Percentiles rank a stretch among this genome's conserved stretches.
Conservation (phyloP, 2,329 filamentous ascomycete genomes). For the Ramularia endophylla region DNA sequence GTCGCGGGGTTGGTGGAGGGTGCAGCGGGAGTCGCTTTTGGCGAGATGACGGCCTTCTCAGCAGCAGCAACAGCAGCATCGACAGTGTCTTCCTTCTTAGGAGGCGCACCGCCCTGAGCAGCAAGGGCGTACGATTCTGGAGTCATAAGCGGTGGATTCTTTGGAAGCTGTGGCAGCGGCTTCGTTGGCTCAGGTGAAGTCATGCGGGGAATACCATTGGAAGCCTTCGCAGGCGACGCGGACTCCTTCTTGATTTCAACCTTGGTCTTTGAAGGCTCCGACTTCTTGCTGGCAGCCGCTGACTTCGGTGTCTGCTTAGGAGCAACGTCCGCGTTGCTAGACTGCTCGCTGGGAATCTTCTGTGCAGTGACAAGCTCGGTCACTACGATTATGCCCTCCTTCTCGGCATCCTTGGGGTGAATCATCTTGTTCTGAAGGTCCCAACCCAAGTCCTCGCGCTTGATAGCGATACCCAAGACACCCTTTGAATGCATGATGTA, state of each 20-base stretch:
- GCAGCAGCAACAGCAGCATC: slow-evolving; percentile 11
- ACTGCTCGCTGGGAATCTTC: slow-evolving; percentile 14
- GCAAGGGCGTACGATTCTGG: slow-evolving; percentile 38
- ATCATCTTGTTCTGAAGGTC: slow-evolving; percentile 84
- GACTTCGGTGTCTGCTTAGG: slow-evolving; percentile 16
- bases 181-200: slow-evolving; percentile 18
- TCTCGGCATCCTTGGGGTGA: slow-evolving; percentile 67
- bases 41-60: slow-evolving; percentile 14
- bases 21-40: slow-evolving; percentile 9
- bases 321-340: slow-evolving; percentile 11
- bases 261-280: slow-evolving; percentile 19
- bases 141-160: slow-evolving; percentile 29
- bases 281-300: slow-evolving; percentile 17
- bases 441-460: slow-evolving; percentile 87
- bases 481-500: slow-evolving; percentile 98
- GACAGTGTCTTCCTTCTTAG: slow-evolving; percentile 8
- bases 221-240: slow-evolving; percentile 13
- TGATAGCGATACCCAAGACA: slow-evolving; percentile 82
- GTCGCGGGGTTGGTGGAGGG: slow-evolving; percentile 2
- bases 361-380: slow-evolving; percentile 50
- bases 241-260: slow-evolving; percentile 17
- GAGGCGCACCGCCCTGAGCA: slow-evolving; percentile 15
- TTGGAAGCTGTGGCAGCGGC: slow-evolving; percentile 21
- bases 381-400: slow-evolving; percentile 68
- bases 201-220: slow-evolving; percentile 12